Evolutionary conservation across 179 eudicot genomes (phyloP), one percentile per base, ranked within the genome.

Genomic region (Actinidia chinensis): DNA sequence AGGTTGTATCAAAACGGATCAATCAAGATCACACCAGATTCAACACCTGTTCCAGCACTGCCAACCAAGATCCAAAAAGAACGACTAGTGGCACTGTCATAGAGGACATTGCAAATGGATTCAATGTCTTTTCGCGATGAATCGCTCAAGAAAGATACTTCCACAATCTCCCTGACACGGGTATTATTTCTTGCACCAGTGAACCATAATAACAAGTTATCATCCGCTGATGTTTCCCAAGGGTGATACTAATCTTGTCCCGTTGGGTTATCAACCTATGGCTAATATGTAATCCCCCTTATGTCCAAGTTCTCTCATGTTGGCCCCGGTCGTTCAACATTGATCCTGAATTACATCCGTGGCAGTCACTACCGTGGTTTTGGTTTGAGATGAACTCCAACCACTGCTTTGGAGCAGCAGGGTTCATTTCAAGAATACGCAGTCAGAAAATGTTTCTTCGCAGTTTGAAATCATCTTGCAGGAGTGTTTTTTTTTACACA

Each of bases 331-430:
- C n/a, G 61, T 64, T 51, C 48, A 64, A n/a, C 10, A 50, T 48
- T 65, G 72, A 50, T 23, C 36, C 61, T 48, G 13, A 48, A 12
- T 46, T 50, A 47, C 28, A 17, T 52, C 48, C 36, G 50, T n/a
- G 28, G 60, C 71, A 47, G 47, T 76, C 20, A 66, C n/a, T 40
- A 50, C 36, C n/a, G 6, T 36, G 50, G 48, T 36, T 50, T 51
- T 20, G 67, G 60, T 76, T 66, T 65, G 36, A 75, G 43, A 52
- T 69, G 70, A 55, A 70, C 79, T 89, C 91, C 54, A 80, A 59
- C 92, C 93, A 92, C 54, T 72, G 79, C 79, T 85, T 88, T 47
- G 85, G 86, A 56, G 92, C 95, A 85, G 81, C 86, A 25, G 93
- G 91, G 55, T 90, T 87, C 73, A 91, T 80, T 36, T 74, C 40